These are phyloP conservation scores for Inga leiocalycina DNA, from an alignment of 306 rosid species.

Conservation along the genomic window DNA sequence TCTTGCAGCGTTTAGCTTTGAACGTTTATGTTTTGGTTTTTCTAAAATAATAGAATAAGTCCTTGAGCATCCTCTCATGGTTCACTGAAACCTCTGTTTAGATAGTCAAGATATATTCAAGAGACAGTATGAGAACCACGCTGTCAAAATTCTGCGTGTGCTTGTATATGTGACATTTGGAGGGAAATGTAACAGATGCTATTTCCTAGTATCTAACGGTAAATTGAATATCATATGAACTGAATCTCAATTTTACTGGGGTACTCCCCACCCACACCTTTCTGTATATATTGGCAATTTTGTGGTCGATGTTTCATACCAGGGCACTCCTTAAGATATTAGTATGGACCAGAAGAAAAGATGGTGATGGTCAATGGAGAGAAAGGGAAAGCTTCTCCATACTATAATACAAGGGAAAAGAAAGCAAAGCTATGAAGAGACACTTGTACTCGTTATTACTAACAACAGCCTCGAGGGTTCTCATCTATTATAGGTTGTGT, in stretches of 20 bases:
- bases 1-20: not conserved
- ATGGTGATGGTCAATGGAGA: not conserved
- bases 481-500: not conserved
- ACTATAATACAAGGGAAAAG: not conserved
- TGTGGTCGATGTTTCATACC: not conserved
- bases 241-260: not conserved
- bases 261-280: too few species aligned
- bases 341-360: not conserved
- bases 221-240: not conserved
- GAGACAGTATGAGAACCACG: not conserved
- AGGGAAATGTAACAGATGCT: not conserved
- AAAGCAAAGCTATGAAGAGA: constrained; percentile 8
- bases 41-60: not conserved
- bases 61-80: constrained; percentile 11
- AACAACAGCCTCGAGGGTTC: not conserved
- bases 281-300: too few species aligned
- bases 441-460: not conserved
- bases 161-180: not conserved
- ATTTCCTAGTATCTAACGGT: not conserved
- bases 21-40: not conserved
- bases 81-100: not conserved
- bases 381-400: not conserved
- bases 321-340: not conserved
- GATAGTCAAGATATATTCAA: not conserved
- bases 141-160: not conserved